A percentile compares a stretch with the other conserved stretches of the same genome.
Conservation (phyloP, 495 filamentous ascomycete species). For the Aspergillus kassunensis region DNA sequence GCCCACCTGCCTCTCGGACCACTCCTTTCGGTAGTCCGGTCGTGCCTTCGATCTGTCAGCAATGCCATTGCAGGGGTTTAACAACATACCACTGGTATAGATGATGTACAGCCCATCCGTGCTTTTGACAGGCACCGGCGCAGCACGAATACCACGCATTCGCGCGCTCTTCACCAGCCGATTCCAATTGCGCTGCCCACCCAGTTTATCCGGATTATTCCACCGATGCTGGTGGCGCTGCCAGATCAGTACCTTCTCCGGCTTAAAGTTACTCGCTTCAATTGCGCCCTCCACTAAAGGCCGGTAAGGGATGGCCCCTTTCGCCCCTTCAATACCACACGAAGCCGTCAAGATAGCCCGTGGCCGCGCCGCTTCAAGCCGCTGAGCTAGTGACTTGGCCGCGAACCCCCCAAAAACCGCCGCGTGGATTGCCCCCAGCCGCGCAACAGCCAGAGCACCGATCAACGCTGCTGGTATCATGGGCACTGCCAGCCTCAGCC, state of each 20-base stretch:
- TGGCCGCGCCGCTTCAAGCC: slow-evolving; percentile 78
- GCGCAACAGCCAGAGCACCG: slow-evolving; percentile 74
- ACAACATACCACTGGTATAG: slow-evolving; percentile 63
- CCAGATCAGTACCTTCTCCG: slow-evolving; percentile 69
- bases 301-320: slow-evolving; percentile 68
- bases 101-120: slow-evolving; percentile 84
- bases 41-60: slow-evolving; percentile 53
- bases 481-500: slow-evolving; percentile 59
- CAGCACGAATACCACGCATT: slow-evolving; percentile 59
- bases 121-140: slow-evolving; percentile 70
- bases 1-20: slow-evolving; percentile 75
- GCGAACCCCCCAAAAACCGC: slow-evolving; percentile 95
- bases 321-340: slow-evolving; percentile 86
- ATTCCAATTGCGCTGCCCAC: slow-evolving; percentile 76
- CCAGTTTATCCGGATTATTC: slow-evolving; percentile 58
- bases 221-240: slow-evolving; percentile 72
- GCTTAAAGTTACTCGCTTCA: slow-evolving; percentile 55
- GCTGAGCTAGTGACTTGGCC: slow-evolving; percentile 73
- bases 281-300: slow-evolving; percentile 68
- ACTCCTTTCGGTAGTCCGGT: slow-evolving; percentile 90
- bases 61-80: not conserved
- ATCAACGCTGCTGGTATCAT: slow-evolving; percentile 90
- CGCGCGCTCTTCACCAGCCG: slow-evolving; percentile 63
- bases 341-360: slow-evolving; percentile 79
- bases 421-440: slow-evolving; percentile 83